Evolutionary conservation across 495 filamentous ascomycete genomes (phyloP), one percentile per base, ranked within the genome.

Genomic region (Thozetella sp.): DNA sequence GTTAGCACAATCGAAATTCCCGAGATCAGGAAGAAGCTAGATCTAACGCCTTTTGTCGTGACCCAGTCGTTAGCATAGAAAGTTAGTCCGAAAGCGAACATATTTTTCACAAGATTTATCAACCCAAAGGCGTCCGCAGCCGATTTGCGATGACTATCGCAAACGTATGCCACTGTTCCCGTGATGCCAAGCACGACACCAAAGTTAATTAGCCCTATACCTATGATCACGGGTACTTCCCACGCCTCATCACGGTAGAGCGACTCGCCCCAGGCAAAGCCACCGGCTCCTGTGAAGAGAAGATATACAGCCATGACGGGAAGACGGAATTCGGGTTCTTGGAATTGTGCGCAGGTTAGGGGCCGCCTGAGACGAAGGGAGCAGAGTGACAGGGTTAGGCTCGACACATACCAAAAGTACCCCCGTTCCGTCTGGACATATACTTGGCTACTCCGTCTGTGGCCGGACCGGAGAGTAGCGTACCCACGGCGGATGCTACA

Each of bases 291-390:
- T 1, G 75, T 76, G 57, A 80, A 72, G 22, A 76, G 54, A 17
- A 78, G 67, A 51, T 72, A 73, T 3, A 74, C 71, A 1, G 74
- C 30, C 68, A 80, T 76, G 55, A 78, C 68, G 0, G 72, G 72
- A 4, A 82, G 70, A 54, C 78, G 71, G 63, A 80, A 82, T 57
- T 82, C 78, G 2, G 77, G 77, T 55, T 81, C 78, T 17, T 2
- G 25, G 3, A 1, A 3, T 9, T 10, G n/a, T n/a, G n/a, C n/a
- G n/a, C n/a, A n/a, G n/a, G n/a, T n/a, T n/a, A n/a, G n/a, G n/a
- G n/a, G n/a, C n/a, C n/a, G n/a, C n/a, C n/a, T n/a, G n/a, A n/a
- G n/a, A n/a, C n/a, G n/a, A n/a, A n/a, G n/a, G n/a, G n/a, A n/a
- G n/a, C n/a, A n/a, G n/a, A n/a, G n/a, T n/a, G n/a, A n/a, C n/a